Percentiles rank a stretch among this genome's conserved stretches.
phyloP scores from a whole-genome alignment of 306 rosid genomes.

The Castanea sativa region DNA sequence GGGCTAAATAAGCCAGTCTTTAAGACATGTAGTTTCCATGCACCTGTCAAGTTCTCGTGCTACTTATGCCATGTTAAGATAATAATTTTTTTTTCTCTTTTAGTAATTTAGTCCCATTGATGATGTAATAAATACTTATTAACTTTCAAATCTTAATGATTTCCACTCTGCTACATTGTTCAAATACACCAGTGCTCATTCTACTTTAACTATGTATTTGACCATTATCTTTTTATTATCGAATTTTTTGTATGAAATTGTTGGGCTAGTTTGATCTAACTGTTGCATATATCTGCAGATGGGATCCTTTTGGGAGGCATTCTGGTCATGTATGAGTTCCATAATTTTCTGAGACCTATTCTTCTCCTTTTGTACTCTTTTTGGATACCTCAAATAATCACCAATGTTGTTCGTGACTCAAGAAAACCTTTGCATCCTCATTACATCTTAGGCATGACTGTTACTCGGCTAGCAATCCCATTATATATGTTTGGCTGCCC shows the following conservation, averaged over 20 bases:
- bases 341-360: conserved; percentile 72
- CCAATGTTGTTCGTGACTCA: conserved; percentile 83
- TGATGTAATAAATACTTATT: conserved; percentile 1
- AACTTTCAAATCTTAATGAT: not conserved
- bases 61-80: not conserved
- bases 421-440: conserved; percentile 96
- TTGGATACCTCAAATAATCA: conserved; percentile 96
- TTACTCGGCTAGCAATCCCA: conserved; percentile 88
- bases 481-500: conserved; percentile 90
- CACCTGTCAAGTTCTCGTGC: not conserved
- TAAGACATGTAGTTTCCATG: not conserved
- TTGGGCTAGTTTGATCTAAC: conserved; percentile 18
- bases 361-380: conserved; percentile 84
- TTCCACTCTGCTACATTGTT: not conserved
- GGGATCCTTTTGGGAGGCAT: conserved; percentile 98
- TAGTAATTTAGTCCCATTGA: not conserved
- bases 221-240: conserved; percentile 2
- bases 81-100: not conserved
- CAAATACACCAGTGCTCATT: not conserved
- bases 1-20: not conserved
- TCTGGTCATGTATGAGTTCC: conserved; percentile 92
- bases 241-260: conserved; percentile 12
- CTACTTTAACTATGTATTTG: not conserved
- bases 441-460: conserved; percentile 81
- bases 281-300: conserved; percentile 53